These are phyloP conservation scores for Durusdinium trenchii DNA, from an alignment of 73 alveolate genomes.

Conservation along the genomic window DNA sequence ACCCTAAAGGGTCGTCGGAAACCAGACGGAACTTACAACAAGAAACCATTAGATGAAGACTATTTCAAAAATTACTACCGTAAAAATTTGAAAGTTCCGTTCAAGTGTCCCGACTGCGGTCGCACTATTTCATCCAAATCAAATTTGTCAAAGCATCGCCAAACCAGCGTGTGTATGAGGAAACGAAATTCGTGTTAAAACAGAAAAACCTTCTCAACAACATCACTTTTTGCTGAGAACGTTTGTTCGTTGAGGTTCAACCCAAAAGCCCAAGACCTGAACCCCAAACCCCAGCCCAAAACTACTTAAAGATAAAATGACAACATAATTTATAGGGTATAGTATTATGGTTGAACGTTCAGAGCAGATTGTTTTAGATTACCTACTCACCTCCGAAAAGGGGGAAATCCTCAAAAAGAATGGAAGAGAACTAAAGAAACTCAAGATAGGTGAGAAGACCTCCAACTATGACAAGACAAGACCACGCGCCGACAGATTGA, in stretches of 20 bases:
- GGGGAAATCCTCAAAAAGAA: background rate
- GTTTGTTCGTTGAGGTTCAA: background rate
- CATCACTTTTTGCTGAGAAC: too few relatives aligned
- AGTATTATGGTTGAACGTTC: background rate
- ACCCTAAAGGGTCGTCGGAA: too few relatives aligned
- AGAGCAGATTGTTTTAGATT: background rate
- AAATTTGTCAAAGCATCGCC: too few relatives aligned
- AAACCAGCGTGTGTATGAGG: too few relatives aligned
- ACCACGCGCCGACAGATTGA: background rate
- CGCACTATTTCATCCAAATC: too few relatives aligned
- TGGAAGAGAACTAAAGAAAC: background rate
- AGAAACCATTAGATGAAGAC: too few relatives aligned
- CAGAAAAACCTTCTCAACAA: too few relatives aligned
- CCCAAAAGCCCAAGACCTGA: background rate
- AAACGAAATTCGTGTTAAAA: too few relatives aligned
- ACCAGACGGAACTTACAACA: too few relatives aligned
- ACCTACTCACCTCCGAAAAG: background rate
- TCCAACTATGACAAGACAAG: background rate
- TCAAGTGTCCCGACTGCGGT: too few relatives aligned
- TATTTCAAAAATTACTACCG: too few relatives aligned
- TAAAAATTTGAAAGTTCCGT: too few relatives aligned
- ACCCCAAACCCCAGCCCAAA: background rate
- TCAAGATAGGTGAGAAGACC: background rate
- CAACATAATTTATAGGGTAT: background rate
- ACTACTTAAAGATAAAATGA: constrained; percentile 18